These are phyloP conservation scores for Cryphonectria radicalis DNA, from an alignment of 2,329 filamentous ascomycete genomes.

Conservation along the genomic window DNA sequence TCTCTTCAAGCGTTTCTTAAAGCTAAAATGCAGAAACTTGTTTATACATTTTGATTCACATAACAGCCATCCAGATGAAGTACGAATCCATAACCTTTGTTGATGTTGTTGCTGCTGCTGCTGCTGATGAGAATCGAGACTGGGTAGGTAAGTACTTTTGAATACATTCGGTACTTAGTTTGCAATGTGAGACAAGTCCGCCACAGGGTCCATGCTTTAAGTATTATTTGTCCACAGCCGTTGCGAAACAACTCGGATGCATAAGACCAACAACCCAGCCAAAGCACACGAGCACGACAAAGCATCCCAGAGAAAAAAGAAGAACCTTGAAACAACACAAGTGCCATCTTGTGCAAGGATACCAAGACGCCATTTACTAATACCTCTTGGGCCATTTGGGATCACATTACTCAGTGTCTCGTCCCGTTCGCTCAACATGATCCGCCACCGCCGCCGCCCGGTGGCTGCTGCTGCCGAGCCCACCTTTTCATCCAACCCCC, in stretches of 20 bases:
- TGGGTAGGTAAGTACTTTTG: not conserved
- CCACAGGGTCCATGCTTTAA: not conserved
- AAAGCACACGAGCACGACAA: not conserved
- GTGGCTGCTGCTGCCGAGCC: conserved; percentile 25
- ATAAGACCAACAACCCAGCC: not conserved
- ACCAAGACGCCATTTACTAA: not conserved
- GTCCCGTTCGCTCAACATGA: conserved; percentile 26
- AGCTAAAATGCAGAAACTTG: not conserved
- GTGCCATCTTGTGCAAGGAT: conserved; percentile 7
- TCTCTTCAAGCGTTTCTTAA: not conserved
- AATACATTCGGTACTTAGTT: not conserved
- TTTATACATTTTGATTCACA: not conserved
- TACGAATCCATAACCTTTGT: too few relatives aligned
- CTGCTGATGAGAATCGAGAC: not conserved
- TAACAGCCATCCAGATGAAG: not conserved
- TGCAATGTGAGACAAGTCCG: not conserved
- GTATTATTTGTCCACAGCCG: not conserved
- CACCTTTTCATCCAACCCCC: conserved; percentile 14
- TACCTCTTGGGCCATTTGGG: not conserved
- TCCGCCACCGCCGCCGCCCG: conserved; percentile 32
- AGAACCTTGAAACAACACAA: not conserved
- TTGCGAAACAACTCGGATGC: not conserved
- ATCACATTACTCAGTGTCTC: conserved; percentile 6
- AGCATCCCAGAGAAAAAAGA: too few relatives aligned
- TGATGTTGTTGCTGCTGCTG: not conserved